Conservation (phyloP, 495 filamentous ascomycete species). For the Tuber microsphaerosporum region DNA sequence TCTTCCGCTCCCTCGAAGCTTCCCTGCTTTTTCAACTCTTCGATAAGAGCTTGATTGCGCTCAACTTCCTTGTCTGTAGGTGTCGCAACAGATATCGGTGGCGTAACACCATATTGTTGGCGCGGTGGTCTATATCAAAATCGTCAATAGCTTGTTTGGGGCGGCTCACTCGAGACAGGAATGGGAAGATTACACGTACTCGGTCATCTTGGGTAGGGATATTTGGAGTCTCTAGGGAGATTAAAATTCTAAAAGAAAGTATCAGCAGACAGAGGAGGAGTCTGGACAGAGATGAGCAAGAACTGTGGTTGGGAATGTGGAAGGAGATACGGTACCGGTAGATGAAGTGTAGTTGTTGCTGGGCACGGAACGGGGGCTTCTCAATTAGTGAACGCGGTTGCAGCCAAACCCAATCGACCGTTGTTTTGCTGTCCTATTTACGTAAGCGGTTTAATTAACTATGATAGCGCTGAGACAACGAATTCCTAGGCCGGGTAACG, state of each 20-base stretch:
- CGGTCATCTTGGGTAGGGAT: not conserved
- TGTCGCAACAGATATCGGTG: slow-evolving; percentile 66
- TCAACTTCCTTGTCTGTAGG: slow-evolving; percentile 69
- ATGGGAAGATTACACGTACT: not conserved
- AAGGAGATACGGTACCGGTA: not conserved
- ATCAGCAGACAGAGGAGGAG: not conserved
- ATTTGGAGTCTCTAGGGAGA: not conserved
- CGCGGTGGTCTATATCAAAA: slow-evolving; percentile 1
- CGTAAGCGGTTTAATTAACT: not conserved
- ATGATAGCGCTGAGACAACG: not conserved
- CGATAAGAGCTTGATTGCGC: slow-evolving; percentile 67
- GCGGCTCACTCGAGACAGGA: not conserved
- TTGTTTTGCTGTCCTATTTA: not conserved
- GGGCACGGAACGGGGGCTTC: not conserved
- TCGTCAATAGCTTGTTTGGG: not conserved
- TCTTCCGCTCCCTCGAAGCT: slow-evolving; percentile 79
- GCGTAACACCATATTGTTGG: slow-evolving; percentile 71
- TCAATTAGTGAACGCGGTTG: not conserved
- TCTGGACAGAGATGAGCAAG: not conserved
- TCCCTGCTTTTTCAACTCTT: slow-evolving; percentile 76
- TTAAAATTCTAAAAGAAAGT: not conserved
- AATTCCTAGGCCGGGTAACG: not conserved
- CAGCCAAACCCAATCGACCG: not conserved
- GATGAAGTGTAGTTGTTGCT: not conserved
- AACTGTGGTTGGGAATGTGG: slow-evolving; percentile 1